Evolutionary conservation across 2,329 filamentous ascomycete genomes (phyloP), one percentile per base, ranked within the genome.

Genomic region (Trichophyton verrucosum): DNA sequence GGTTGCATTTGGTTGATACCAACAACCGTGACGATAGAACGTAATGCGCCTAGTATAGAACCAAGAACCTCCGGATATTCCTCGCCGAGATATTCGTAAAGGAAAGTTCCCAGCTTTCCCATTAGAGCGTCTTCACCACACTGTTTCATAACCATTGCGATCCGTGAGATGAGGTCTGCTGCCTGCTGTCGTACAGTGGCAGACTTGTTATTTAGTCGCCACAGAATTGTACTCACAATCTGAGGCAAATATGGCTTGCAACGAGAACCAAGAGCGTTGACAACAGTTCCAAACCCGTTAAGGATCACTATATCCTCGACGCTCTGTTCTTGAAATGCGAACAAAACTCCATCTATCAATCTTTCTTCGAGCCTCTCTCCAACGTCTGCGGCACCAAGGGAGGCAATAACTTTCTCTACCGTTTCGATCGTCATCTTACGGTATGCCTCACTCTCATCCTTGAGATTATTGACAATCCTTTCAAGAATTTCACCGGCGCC

Each of bases 341-440:
- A 88, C 24, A 99, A 81, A 40, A 99, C 94, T 72, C 94, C 94
- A 68, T 99, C 94, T 59, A 99, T 91, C 17, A 99, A 82, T 56
- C 91, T 84, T 75, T 97, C 94, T 74, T 99, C 94, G 40, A 99
- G 77, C 46, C 92, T 84, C 74, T 96, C 89, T 24, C 89, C 88
- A 67, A 99, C 91, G 71, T 99, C 94, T 40, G 94, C 92, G 6
- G 92, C 91, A 61, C 94, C 94, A 60, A 97, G 81, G 61, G 90
- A 90, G 15, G 92, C 91, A 68, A 99, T 88, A 56, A 97, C 85
- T 77, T 97, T 99, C 77, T 99, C 94, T 7, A 97, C 85, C 0
- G 94, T 97, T 78, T 99, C 94, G 38, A 99, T 88, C 0, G 94
- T 96, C 94, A 99, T 99, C 80, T 97, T 97, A 57, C 94, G 86